A percentile compares a stretch with the other conserved stretches of the same genome.
Evolutionary conservation across 805 yeast genomes (phyloP).

Genomic region (Candida hispaniensis): DNA sequence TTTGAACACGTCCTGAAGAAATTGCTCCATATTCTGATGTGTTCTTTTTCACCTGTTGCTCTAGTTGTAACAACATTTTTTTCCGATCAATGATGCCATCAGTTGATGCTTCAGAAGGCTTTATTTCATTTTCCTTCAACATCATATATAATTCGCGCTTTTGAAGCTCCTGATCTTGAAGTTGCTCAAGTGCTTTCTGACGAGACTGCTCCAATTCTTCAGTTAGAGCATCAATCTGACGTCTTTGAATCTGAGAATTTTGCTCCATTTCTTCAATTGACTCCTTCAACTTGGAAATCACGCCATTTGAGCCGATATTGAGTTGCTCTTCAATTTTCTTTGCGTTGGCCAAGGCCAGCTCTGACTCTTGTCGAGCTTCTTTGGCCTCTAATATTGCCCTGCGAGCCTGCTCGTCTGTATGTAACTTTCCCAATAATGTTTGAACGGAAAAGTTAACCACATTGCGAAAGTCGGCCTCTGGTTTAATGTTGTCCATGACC

Average conservation of each 20-base stretch:
- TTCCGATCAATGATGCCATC: slow-evolving; percentile 28
- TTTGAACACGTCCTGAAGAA: slow-evolving; percentile 25
- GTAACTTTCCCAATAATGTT: slow-evolving; percentile 54
- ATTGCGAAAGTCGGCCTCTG: slow-evolving; percentile 43
- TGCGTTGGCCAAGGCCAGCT: slow-evolving; percentile 47
- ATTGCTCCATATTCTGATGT: slow-evolving; percentile 29
- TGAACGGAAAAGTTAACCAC: slow-evolving; percentile 71
- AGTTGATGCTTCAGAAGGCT: slow-evolving; percentile 12
- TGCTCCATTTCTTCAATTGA: slow-evolving; percentile 56
- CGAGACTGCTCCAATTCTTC: slow-evolving; percentile 48
- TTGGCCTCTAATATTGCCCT: slow-evolving; percentile 53
- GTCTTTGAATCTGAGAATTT: slow-evolving; percentile 47
- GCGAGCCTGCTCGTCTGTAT: slow-evolving; percentile 77
- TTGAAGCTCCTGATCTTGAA: slow-evolving; percentile 40
- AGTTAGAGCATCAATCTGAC: slow-evolving; percentile 50
- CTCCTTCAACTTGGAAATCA: slow-evolving; percentile 46
- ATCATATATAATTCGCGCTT: slow-evolving; percentile 51
- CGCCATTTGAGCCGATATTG: slow-evolving; percentile 66
- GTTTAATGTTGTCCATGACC: slow-evolving; percentile 38
- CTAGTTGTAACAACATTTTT: slow-evolving; percentile 26
- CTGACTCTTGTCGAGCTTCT: slow-evolving; percentile 42
- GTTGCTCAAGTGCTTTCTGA: slow-evolving; percentile 21
- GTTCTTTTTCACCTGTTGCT: slow-evolving; percentile 28
- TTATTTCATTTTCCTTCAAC: slow-evolving; percentile 36
- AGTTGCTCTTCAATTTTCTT: slow-evolving; percentile 56